Evolutionary conservation across 2,329 filamentous ascomycete species (phyloP).

Genomic region (Colletotrichum gloeosporioides): DNA sequence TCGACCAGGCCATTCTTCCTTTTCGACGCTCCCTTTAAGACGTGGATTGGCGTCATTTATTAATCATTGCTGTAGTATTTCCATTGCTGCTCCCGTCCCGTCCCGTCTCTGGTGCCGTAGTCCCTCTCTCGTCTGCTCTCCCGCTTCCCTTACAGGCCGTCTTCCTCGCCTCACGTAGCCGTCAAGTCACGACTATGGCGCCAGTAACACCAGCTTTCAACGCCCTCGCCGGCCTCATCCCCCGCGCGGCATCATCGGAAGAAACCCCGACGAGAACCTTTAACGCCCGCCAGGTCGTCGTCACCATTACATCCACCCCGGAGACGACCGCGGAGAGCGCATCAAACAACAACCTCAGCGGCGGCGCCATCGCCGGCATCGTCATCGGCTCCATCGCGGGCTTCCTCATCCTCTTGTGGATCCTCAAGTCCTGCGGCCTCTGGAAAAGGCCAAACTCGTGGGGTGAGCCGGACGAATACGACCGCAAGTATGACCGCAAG

Average conservation of each 20-base stretch:
- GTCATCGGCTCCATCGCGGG: slow-evolving; percentile 53
- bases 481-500: background rate
- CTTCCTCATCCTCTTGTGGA: slow-evolving; percentile 51
- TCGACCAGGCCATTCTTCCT: background rate
- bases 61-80: background rate
- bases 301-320: slow-evolving; percentile 32
- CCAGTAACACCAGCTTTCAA: background rate
- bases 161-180: background rate
- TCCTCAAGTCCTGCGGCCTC: slow-evolving; percentile 46
- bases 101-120: no score
- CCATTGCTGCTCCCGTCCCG: background rate
- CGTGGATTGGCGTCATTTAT: background rate
- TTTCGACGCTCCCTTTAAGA: background rate
- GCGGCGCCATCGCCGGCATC: slow-evolving; percentile 57
- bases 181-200: background rate
- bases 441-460: slow-evolving; percentile 9
- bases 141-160: background rate
- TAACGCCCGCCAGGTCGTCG: slow-evolving; percentile 27
- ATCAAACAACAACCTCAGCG: slow-evolving; percentile 37
- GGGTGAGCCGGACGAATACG: slow-evolving; percentile 2
- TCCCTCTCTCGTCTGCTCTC: background rate
- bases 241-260: background rate
- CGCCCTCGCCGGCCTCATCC: background rate
- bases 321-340: slow-evolving; percentile 23
- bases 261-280: slow-evolving; percentile 3